phyloP scores from a whole-genome alignment of 208 protist genomes.

The Trichomonas vaginalis region DNA sequence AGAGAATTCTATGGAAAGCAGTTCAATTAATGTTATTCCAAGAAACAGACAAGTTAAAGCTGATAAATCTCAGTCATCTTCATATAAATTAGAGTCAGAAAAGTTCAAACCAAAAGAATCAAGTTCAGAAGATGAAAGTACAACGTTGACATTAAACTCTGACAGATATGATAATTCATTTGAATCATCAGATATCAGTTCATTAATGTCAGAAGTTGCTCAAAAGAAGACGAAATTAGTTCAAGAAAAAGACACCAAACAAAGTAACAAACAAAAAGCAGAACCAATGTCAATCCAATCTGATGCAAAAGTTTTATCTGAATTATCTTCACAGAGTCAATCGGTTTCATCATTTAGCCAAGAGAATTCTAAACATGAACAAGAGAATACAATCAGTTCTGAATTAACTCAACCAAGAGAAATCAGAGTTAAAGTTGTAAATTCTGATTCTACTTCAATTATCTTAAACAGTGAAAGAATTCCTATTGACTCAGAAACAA shows the following conservation, averaged over 20 bases:
- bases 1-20: background rate
- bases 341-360: background rate
- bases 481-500: no score
- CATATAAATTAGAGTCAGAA: background rate
- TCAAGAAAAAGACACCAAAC: background rate
- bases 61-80: background rate
- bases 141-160: no score
- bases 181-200: background rate
- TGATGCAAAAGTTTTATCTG: background rate
- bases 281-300: background rate
- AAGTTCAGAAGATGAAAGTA: background rate
- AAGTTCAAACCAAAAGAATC: background rate
- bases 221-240: background rate
- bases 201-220: background rate
- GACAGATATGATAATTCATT: no score
- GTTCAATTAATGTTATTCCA: background rate
- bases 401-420: background rate
- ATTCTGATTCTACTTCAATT: background rate
- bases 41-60: background rate
- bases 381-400: background rate
- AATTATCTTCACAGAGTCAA: background rate
- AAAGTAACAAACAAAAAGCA: background rate
- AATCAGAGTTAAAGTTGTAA: background rate
- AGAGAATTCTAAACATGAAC: background rate
- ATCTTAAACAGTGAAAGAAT: background rate